Percentiles rank a stretch among this genome's conserved stretches.
Conservation (phyloP, 371 early-diverging fungal species). For the Mortierella sp. region DNA sequence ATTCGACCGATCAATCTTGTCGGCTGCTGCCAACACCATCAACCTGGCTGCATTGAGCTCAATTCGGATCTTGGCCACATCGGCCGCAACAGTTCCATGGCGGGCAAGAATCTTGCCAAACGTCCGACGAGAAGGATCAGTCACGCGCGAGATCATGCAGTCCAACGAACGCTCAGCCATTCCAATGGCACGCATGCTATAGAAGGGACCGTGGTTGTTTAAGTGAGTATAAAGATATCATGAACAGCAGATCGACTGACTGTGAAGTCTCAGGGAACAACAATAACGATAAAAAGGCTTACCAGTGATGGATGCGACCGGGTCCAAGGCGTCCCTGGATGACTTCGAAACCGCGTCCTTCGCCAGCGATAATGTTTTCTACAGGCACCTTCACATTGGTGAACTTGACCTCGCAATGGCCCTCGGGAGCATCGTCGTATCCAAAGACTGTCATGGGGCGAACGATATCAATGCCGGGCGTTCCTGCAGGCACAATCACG, state of each 20-base stretch:
- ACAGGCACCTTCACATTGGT: slow-evolving; percentile 89
- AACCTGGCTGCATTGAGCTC: slow-evolving; percentile 92
- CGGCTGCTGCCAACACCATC: slow-evolving; percentile 91
- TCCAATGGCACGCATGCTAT: slow-evolving; percentile 94
- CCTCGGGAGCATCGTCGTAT: slow-evolving; percentile 96
- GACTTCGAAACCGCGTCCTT: slow-evolving; percentile 97
- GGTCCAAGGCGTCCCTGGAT: slow-evolving; percentile 97
- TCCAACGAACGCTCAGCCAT: slow-evolving; percentile 94
- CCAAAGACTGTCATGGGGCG: slow-evolving; percentile 92
- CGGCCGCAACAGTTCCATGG: slow-evolving; percentile 83
- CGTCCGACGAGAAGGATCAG: slow-evolving; percentile 83
- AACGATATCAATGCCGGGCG: slow-evolving; percentile 87
- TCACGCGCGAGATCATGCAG: slow-evolving; percentile 84
- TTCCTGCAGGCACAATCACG: slow-evolving; percentile 89
- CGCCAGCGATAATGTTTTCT: slow-evolving; percentile 90
- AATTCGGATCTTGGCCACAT: slow-evolving; percentile 88
- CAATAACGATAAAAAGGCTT: slow-evolving; percentile 16
- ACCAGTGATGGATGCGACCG: slow-evolving; percentile 81
- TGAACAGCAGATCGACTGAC: slow-evolving; percentile 3
- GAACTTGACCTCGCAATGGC: slow-evolving; percentile 94
- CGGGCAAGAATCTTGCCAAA: slow-evolving; percentile 87
- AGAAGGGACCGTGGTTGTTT: slow-evolving; percentile 53
- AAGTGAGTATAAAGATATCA: slow-evolving; percentile 20
- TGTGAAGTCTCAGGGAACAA: not conserved
- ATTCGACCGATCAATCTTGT: slow-evolving; percentile 85